Evolutionary conservation across 2,329 filamentous ascomycete species (phyloP).

Genomic region (Fusarium pseudograminearum): DNA sequence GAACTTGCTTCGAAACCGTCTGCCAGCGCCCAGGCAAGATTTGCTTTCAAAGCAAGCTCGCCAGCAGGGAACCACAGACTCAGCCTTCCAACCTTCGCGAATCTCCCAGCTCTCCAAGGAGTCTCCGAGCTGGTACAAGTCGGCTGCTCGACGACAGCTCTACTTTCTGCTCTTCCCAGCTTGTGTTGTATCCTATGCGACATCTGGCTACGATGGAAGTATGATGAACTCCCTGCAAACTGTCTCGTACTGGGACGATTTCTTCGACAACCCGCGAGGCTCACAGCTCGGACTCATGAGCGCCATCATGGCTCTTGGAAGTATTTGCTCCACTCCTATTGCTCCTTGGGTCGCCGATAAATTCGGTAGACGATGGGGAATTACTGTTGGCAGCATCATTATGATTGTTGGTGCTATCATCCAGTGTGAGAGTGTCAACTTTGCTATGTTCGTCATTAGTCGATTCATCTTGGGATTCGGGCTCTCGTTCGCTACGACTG

Average conservation of each 20-base stretch:
- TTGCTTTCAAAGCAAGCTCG: slow-evolving; percentile 29
- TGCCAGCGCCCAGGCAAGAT: slow-evolving; percentile 9
- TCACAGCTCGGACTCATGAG: slow-evolving; percentile 50
- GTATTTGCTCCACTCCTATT: slow-evolving; percentile 53
- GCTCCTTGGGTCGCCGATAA: slow-evolving; percentile 50
- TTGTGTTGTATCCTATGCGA: slow-evolving; percentile 54
- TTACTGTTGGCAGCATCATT: slow-evolving; percentile 50
- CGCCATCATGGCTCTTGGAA: slow-evolving; percentile 63
- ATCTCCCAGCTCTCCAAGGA: slow-evolving; percentile 48
- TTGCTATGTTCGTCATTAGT: slow-evolving; percentile 66
- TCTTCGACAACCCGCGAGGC: slow-evolving; percentile 52
- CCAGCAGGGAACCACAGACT: slow-evolving; percentile 22
- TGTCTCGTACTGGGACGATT: slow-evolving; percentile 57
- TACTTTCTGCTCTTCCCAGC: slow-evolving; percentile 53
- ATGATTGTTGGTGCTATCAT: slow-evolving; percentile 51
- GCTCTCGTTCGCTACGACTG: slow-evolving; percentile 63
- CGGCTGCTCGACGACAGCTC: slow-evolving; percentile 47
- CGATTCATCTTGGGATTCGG: slow-evolving; percentile 67
- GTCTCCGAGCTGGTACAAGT: slow-evolving; percentile 49
- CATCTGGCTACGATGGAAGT: slow-evolving; percentile 56
- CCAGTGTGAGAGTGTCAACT: slow-evolving; percentile 48
- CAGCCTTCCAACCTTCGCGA: slow-evolving; percentile 43
- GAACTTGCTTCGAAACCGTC: slow-evolving; percentile 18
- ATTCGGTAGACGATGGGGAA: slow-evolving; percentile 49
- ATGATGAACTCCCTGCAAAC: slow-evolving; percentile 64